Evolutionary conservation across 1,284 basidiomycete species (phyloP), one percentile per base, ranked within the genome.

Genomic region (Sanghuangporus baumii): DNA sequence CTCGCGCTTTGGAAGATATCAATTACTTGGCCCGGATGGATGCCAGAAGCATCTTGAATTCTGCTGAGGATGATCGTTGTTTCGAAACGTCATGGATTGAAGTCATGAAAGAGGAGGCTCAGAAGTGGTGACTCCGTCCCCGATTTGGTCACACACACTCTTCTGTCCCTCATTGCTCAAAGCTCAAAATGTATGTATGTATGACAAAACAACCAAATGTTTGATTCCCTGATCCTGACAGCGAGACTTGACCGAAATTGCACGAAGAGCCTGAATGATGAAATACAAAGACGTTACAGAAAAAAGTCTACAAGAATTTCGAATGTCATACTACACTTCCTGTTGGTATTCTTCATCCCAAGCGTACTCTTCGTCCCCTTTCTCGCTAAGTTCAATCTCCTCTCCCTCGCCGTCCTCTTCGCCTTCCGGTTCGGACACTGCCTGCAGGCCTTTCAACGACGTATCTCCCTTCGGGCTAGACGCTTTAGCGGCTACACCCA

Each of bases 291-390:
- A 7, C 12, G n/a, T 11, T 11, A 11, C 40, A 11, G n/a, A 9
- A 12, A 41, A 41, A 41, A 2, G n/a, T 7, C 43, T 18, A 46
- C 43, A 46, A 16, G 2, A 46, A n/a, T 14, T n/a, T 16, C 7
- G 7, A n/a, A 14, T 46, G 43, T 43, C 41, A 26, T 48, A n/a
- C 70, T 68, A 79, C 1, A 78, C 77, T 66, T 79, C 78, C 61
- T 80, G 77, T 65, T 79, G 76, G 65, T 78, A 79, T 47, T 61
- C 76, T 59, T 79, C 73, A 34, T 75, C 78, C 71, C 75, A 76
- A 43, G 72, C 75, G 48, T 68, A 71, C 43, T 75, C 77, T 20
- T 75, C 71, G 8, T 76, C 74, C 14, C 74, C 75, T 64, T 78
- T 75, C 43, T 75, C 74, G 57, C 69, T 72, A 14, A 67, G 70